Percentiles rank a stretch among this genome's conserved stretches.
Evolutionary conservation across 306 rosid species (phyloP).

Genomic region (Rosa lucieae): DNA sequence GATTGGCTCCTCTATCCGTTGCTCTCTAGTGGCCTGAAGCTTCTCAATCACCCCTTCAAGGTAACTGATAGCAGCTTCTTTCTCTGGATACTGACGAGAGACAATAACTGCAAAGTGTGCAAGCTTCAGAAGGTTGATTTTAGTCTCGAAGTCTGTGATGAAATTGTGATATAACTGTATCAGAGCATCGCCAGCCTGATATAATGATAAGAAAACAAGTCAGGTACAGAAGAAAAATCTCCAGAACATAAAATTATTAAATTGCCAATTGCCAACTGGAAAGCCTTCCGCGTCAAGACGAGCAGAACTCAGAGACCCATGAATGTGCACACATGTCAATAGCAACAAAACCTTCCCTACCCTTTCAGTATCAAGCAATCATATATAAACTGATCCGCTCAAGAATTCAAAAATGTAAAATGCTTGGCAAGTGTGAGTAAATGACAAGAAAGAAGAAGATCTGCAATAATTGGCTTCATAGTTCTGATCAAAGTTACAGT

Average conservation of each 20-base stretch:
- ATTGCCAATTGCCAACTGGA: neutral
- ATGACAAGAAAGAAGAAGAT: conserved; percentile 1
- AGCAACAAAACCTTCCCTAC: neutral
- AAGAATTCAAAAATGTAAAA: neutral
- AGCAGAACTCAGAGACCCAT: neutral
- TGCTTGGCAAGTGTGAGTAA: neutral
- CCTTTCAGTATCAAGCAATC: neutral
- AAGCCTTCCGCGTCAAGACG: neutral
- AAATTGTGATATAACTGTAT: conserved; percentile 93
- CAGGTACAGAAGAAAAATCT: neutral
- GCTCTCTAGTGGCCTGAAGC: conserved; percentile 82
- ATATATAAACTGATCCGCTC: neutral
- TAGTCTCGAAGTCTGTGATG: conserved; percentile 98
- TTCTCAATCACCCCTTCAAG: conserved; percentile 92
- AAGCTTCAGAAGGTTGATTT: conserved; percentile 96
- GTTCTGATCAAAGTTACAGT: neutral
- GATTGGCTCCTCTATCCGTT: conserved; percentile 89
- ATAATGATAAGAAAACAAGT: conserved; percentile 17
- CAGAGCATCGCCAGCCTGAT: conserved; percentile 98
- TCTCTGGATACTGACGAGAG: conserved; percentile 93
- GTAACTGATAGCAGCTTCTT: conserved; percentile 86
- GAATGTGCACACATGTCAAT: neutral
- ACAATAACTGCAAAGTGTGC: conserved; percentile 99
- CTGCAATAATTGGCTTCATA: neutral
- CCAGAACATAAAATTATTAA: neutral